phyloP scores from a whole-genome alignment of 805 yeast genomes.

The Candida ponderosae region DNA sequence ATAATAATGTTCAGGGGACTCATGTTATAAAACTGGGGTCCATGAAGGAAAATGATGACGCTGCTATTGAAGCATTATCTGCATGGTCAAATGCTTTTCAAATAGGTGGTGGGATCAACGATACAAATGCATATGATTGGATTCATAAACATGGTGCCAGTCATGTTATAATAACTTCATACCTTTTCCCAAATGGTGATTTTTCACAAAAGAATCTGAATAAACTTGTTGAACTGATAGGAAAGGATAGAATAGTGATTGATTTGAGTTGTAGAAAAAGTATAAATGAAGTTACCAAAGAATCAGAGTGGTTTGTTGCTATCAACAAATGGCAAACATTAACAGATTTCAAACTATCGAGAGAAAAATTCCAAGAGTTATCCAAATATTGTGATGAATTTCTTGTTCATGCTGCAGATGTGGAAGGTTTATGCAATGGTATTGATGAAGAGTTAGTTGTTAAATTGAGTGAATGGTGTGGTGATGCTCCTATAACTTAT shows the following conservation, averaged over 20 bases:
- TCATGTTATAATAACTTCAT: conserved; percentile 88
- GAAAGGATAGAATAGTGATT: conserved; percentile 63
- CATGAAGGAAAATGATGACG: conserved; percentile 64
- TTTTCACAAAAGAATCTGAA: conserved; percentile 45
- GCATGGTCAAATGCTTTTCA: conserved; percentile 74
- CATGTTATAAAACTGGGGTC: conserved; percentile 92
- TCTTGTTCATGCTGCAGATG: conserved; percentile 96
- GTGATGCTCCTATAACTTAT: conserved; percentile 64
- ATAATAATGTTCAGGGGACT: conserved; percentile 58
- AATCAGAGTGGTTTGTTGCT: conserved; percentile 77
- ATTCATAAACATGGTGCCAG: conserved; percentile 60
- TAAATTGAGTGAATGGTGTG: conserved; percentile 71
- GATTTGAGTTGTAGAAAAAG: conserved; percentile 77
- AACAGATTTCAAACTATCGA: conserved; percentile 53
- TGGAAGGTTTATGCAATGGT: conserved; percentile 93
- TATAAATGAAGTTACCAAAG: conserved; percentile 15
- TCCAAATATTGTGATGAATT: conserved; percentile 75
- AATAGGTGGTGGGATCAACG: conserved; percentile 89
- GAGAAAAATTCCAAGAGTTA: conserved; percentile 45
- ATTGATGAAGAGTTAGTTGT: conserved; percentile 74
- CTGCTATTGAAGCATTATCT: conserved; percentile 68
- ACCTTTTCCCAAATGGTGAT: conserved; percentile 66
- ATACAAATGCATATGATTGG: conserved; percentile 72
- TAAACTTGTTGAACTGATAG: conserved; percentile 45
- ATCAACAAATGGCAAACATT: conserved; percentile 96